Evolutionary conservation across 371 early-diverging fungal species (phyloP).

Genomic region (Syncephalastrum racemosum): DNA sequence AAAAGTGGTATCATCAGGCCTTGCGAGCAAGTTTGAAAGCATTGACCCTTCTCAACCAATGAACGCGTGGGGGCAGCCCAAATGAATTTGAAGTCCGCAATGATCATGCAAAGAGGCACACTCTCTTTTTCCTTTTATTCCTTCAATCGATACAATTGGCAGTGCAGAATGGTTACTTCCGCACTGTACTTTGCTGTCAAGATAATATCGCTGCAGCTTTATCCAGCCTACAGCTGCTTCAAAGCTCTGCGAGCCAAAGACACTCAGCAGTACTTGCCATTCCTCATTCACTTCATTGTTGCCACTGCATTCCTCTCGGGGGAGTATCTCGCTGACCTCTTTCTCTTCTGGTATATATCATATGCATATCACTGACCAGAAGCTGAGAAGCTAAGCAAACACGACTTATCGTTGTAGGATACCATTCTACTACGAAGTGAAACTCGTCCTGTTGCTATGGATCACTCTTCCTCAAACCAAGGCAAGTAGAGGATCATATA

Average conservation of each 20-base stretch:
- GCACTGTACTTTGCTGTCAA: conserved; percentile 38
- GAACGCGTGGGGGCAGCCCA: neutral
- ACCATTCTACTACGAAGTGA: conserved; percentile 45
- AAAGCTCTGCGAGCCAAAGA: conserved; percentile 41
- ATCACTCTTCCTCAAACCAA: conserved; percentile 50
- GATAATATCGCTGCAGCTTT: conserved; percentile 36
- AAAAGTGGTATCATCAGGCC: neutral
- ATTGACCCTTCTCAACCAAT: too few species aligned
- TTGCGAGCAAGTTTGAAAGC: neutral
- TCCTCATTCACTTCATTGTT: conserved; percentile 50
- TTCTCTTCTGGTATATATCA: conserved; percentile 42
- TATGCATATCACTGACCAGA: neutral
- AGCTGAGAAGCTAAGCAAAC: neutral
- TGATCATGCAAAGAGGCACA: neutral
- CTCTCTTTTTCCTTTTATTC: conserved; percentile 12
- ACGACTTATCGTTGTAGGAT: conserved; percentile 24
- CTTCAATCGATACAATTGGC: neutral
- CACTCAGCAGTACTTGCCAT: conserved; percentile 29
- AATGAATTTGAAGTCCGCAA: neutral
- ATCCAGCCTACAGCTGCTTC: conserved; percentile 45
- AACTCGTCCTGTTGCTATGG: conserved; percentile 37
- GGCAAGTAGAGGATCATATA: conserved; percentile 12
- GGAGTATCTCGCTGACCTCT: conserved; percentile 41
- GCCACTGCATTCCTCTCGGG: conserved; percentile 33
- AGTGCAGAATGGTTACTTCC: conserved; percentile 18